Percentiles rank a stretch among this genome's conserved stretches.
phyloP scores from a whole-genome alignment of 139 green algal genomes.

The Coelastrella sp. region DNA sequence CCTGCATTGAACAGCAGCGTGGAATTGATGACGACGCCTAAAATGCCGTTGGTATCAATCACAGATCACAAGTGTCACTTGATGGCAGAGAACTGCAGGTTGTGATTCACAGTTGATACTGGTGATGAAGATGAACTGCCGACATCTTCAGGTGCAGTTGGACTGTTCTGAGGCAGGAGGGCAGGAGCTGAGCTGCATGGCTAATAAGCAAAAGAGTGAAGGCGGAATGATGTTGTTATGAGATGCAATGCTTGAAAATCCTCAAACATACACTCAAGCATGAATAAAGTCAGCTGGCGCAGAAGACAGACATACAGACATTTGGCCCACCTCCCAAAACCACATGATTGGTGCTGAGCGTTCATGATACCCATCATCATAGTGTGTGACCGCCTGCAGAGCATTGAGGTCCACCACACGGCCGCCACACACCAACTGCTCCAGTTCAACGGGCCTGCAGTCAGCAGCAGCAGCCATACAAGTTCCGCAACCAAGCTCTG shows the following conservation, averaged over 20 bases:
- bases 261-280: not conserved
- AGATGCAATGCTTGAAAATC: not conserved
- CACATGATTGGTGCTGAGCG: slow-evolving; percentile 66
- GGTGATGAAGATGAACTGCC: no score
- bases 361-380: slow-evolving; percentile 79
- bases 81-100: no score
- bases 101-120: no score
- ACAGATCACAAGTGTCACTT: no score
- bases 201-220: no score
- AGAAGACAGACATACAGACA: not conserved
- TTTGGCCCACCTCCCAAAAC: slow-evolving; percentile 81
- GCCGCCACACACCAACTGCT: slow-evolving; percentile 83
- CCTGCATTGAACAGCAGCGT: not conserved
- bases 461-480: not conserved
- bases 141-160: no score
- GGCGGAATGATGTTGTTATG: no score
- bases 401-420: slow-evolving; percentile 73
- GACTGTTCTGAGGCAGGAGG: no score
- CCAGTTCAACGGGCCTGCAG: slow-evolving; percentile 78
- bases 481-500: not conserved
- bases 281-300: not conserved
- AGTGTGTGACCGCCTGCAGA: slow-evolving; percentile 72
- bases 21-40: no score
- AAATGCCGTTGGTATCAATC: no score
- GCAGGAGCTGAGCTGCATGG: no score